Evolutionary conservation across 768 basidiomycete species (phyloP).

Genomic region (Hericium alpestre): DNA sequence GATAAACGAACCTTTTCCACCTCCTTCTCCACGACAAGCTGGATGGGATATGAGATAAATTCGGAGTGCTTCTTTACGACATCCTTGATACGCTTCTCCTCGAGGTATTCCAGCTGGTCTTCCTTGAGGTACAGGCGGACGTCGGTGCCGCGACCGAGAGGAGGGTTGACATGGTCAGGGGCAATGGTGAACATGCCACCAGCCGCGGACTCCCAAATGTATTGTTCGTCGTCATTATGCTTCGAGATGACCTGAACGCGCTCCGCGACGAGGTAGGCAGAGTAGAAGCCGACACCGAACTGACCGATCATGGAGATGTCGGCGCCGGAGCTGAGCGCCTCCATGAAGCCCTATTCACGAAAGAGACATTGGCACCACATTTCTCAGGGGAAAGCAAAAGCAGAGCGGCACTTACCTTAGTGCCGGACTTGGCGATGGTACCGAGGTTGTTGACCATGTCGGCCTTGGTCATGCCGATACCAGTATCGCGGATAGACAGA

Average conservation of each 20-base stretch:
- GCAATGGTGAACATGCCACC: conserved; percentile 99
- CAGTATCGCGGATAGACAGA: conserved; percentile 85
- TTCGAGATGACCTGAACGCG: conserved; percentile 97
- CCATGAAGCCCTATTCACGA: conserved; percentile 85
- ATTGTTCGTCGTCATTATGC: conserved; percentile 99
- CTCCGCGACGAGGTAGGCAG: conserved; percentile 97
- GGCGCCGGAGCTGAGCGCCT: conserved; percentile 83
- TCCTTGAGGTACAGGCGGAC: conserved; percentile 92
- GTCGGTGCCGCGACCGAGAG: conserved; percentile 89
- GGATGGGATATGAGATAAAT: conserved; percentile 99
- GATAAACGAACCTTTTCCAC: conserved; percentile 78
- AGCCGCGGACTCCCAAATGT: conserved; percentile 99
- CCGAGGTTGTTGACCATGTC: conserved; percentile 99
- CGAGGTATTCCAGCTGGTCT: conserved; percentile 96
- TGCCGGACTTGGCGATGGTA: conserved; percentile 91
- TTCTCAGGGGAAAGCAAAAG: background rate
- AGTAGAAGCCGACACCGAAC: conserved; percentile 99
- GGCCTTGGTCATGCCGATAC: conserved; percentile 99
- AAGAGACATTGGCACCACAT: background rate
- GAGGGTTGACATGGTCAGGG: conserved; percentile 78
- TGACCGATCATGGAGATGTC: conserved; percentile 97
- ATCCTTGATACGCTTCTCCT: conserved; percentile 99
- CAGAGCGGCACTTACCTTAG: conserved; percentile 47
- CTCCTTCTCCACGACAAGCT: conserved; percentile 97
- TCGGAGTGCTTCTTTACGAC: conserved; percentile 99